Conservation (phyloP, 2,329 filamentous ascomycete species). For the Lasiodiplodia hormozganensis region DNA sequence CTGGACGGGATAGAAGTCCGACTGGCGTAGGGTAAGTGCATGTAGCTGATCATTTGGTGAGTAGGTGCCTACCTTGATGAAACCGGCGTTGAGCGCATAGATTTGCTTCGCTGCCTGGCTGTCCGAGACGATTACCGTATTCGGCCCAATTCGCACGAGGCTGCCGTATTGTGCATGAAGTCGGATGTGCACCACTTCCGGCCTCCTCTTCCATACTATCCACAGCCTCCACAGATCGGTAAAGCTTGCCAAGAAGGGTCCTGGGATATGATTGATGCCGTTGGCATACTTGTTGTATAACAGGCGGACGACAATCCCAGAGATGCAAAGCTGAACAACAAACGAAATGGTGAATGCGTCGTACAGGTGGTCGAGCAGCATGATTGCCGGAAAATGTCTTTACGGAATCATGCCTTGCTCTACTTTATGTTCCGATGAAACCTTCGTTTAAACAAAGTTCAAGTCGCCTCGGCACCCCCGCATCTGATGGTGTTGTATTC, state of each 20-base stretch:
- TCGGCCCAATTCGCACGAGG: constrained; percentile 78
- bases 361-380: background rate
- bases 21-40: background rate
- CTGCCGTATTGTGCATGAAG: constrained; percentile 75
- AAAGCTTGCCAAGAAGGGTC: constrained; percentile 67
- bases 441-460: background rate
- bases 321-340: background rate
- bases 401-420: background rate
- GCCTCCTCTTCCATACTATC: constrained; percentile 63
- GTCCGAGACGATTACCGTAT: constrained; percentile 79
- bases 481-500: background rate
- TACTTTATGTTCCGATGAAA: too few relatives aligned
- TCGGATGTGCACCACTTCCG: constrained; percentile 60
- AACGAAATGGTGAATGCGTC: background rate
- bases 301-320: background rate
- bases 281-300: constrained; percentile 4
- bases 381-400: background rate
- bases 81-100: constrained; percentile 62
- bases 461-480: background rate
- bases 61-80: background rate
- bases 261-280: constrained; percentile 56
- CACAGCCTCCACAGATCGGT: constrained; percentile 77
- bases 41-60: too few relatives aligned
- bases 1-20: constrained; percentile 19
- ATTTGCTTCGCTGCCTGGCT: constrained; percentile 50